A percentile compares a stretch with the other conserved stretches of the same genome.
These are phyloP conservation scores for Straminergon stramineum DNA, from an alignment of 225 moss, liverwort and hornwort species.

Conservation along the genomic window DNA sequence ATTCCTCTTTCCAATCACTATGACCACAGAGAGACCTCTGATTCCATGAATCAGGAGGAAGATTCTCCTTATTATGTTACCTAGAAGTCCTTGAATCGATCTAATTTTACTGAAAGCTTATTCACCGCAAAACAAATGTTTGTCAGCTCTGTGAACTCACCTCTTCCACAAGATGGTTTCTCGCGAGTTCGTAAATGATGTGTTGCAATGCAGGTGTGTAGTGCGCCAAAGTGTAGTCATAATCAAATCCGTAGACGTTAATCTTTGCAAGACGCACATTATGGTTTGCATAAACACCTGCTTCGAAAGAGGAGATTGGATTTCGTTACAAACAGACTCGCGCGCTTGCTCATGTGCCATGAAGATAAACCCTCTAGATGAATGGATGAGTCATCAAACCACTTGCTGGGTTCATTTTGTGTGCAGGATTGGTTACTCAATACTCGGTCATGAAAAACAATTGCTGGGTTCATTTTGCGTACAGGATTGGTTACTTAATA, in stretches of 20 bases:
- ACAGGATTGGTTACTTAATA: background rate
- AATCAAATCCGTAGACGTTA: constrained; percentile 79
- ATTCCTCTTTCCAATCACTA: background rate
- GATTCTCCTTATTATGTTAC: background rate
- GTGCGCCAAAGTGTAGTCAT: constrained; percentile 84
- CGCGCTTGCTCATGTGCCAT: background rate
- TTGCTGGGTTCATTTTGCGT: background rate
- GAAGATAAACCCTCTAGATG: background rate
- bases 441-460: background rate
- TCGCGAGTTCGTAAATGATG: constrained; percentile 81
- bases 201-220: constrained; percentile 70
- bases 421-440: background rate
- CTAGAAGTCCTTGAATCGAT: background rate
- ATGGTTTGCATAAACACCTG: constrained; percentile 88
- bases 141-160: constrained; percentile 12
- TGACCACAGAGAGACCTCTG: background rate
- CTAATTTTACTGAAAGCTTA: background rate
- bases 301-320: background rate
- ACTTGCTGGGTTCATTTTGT: background rate
- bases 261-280: constrained; percentile 80
- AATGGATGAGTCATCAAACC: background rate
- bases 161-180: constrained; percentile 82
- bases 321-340: background rate
- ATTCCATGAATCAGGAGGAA: background rate
- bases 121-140: background rate